Evolutionary conservation across 371 early-diverging fungal genomes (phyloP), one percentile per base, ranked within the genome.

Genomic region (Mortierella sp.): DNA sequence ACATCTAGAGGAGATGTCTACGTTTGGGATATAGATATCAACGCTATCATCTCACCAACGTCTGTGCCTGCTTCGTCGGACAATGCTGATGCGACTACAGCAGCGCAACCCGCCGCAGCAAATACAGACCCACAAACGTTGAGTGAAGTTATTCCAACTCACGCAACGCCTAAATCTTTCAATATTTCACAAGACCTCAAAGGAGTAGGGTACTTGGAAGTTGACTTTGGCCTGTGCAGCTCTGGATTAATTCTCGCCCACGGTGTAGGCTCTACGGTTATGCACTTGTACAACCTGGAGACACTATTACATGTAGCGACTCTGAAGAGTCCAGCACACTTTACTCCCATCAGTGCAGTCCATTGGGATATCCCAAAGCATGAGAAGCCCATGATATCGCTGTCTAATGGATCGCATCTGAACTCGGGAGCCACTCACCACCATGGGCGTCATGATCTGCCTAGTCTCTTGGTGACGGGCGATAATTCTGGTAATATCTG

Each of bases 341-440:
- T 65, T 45, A 58, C 76, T 0, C 67, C 72, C 10, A 81, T 81
- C 69, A 76, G 63, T 11, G 72, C 82, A 0, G 13, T 72, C 40
- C 63, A 75, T 19, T 81, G 76, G 76, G 76, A 72, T 21, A 58
- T 69, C 11, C 76, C 76, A 4, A 72, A 63, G 61, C 33, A 66
- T 15, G 76, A 76, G 57, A 75, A 69, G 57, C 76, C 82, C 0
- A 81, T 81, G 76, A 69, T 81, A 0, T 71, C 73, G 21, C 38
- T 43, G 0, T 73, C 78, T 10, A 77, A 72, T 32, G 57, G 72
- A 24, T 7, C 63, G 13, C 47, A 50, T 45, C 9, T n/a, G 15
- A 32, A 16, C 16, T 15, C 69, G 22, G 21, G 50, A 28, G n/a
- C 48, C 5, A 10, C n/a, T 8, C 47, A 59, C 13, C 47, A 59